Base-by-base conservation (phyloP, 208 protist genomes). In the Leishmania martiniquensis region DNA sequence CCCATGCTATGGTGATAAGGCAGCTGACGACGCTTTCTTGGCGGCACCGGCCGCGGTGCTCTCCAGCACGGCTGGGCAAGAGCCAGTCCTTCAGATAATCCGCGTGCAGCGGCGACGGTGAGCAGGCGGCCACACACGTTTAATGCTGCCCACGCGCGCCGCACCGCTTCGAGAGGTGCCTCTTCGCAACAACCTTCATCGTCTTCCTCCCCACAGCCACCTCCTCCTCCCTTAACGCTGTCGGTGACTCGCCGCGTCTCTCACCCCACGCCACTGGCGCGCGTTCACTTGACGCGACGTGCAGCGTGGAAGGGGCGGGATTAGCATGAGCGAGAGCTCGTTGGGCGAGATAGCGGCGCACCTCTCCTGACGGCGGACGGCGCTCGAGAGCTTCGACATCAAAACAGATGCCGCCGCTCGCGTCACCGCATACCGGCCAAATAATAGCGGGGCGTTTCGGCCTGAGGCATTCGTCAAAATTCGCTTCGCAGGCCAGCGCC, bases 1-100 rank as follows among this genome's bases (percentile, higher is more conserved):
- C 52, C 20, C 68, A 29, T 7, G 20, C 1, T 29, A n/a, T 25
- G 3, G 37, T 37, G 65, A 47, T 47, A 22, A 69, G 25, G 68
- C 6, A 39, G 47, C n/a, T n/a, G 44, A 54, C 47, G 68, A 37
- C 68, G 68, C 13, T 54, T 44, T 44, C 47, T 12, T 39, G 32
- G 32, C 29, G 7, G 51, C 22, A 57, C 45, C 57, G 25, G 42
- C n/a, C 5, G 76, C 72, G n/a, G 65, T n/a, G 42, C 49, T 62
- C 63, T 91, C 89, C n/a, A 85, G 17, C 13, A 89, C 87, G 2
- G 68, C 63, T 60, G 93, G n/a, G 93, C 70, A 92, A 78, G 67
- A 95, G 91, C 93, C 93, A 97, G 73, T 97, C 91, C 69, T 94
- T 95, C 62, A 97, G 75, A 76, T 97, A 96, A 34, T 81, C 83